These are phyloP conservation scores for Russula lepida DNA, from an alignment of 768 basidiomycete species.

Conservation along the genomic window DNA sequence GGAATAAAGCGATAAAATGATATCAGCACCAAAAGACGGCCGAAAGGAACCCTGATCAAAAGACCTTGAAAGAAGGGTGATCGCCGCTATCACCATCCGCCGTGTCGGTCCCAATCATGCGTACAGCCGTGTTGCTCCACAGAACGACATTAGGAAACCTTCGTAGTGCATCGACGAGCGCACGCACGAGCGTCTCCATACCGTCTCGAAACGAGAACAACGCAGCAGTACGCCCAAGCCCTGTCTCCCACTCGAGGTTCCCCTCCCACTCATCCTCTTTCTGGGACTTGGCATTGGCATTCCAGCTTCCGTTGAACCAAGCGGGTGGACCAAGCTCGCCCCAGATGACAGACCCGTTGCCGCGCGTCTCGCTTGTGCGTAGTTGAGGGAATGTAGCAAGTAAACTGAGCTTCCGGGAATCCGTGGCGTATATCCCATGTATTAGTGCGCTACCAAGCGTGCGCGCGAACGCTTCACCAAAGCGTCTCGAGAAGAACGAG, in stretches of 20 bases:
- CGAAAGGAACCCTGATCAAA: not conserved
- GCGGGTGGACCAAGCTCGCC: slow-evolving; percentile 38
- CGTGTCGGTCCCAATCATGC: slow-evolving; percentile 27
- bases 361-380: slow-evolving; percentile 59
- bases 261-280: slow-evolving; percentile 32
- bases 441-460: slow-evolving; percentile 70
- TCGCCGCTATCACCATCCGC: slow-evolving; percentile 24
- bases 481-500: slow-evolving; percentile 62
- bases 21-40: not conserved
- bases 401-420: slow-evolving; percentile 65
- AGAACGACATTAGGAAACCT: slow-evolving; percentile 51
- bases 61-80: slow-evolving; percentile 38
- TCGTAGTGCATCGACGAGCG: slow-evolving; percentile 42
- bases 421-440: slow-evolving; percentile 90
- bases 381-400: slow-evolving; percentile 69
- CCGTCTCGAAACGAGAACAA: slow-evolving; percentile 81
- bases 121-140: slow-evolving; percentile 35
- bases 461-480: slow-evolving; percentile 64
- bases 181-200: slow-evolving; percentile 53
- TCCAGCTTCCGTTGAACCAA: slow-evolving; percentile 9
- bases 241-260: slow-evolving; percentile 15
- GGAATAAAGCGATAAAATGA: not conserved
- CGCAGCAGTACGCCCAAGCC: slow-evolving; percentile 47
- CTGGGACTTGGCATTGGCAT: slow-evolving; percentile 4
- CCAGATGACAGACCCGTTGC: slow-evolving; percentile 60